Percentiles rank a stretch among this genome's conserved stretches.
Evolutionary conservation across 148 eudicot species (phyloP).

Genomic region (Camellia lanceoleosa): DNA sequence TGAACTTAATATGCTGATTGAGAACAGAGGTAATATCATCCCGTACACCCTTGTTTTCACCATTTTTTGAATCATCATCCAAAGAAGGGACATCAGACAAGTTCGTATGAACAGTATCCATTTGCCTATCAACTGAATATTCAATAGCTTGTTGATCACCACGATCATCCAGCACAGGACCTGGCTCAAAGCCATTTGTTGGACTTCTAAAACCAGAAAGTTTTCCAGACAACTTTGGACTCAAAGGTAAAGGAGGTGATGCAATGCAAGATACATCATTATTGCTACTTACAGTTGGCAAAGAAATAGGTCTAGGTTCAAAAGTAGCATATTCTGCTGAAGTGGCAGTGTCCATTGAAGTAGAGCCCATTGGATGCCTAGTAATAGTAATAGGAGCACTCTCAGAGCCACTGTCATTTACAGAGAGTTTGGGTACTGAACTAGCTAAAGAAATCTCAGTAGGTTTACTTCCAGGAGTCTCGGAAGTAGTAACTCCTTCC

Average conservation of each 20-base stretch:
- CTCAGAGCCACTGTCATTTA: slow-evolving; percentile 35
- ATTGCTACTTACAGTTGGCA: slow-evolving; percentile 41
- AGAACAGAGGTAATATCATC: slow-evolving; percentile 45
- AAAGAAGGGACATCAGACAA: slow-evolving; percentile 45
- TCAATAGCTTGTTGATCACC: slow-evolving; percentile 51
- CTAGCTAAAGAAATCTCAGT: slow-evolving; percentile 40
- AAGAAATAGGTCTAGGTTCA: slow-evolving; percentile 43
- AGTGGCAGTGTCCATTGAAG: slow-evolving; percentile 38
- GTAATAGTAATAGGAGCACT: slow-evolving; percentile 33
- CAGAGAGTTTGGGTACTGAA: slow-evolving; percentile 45
- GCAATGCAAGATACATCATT: slow-evolving; percentile 47
- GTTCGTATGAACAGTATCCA: slow-evolving; percentile 48
- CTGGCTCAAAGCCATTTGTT: slow-evolving; percentile 33
- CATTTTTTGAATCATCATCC: slow-evolving; percentile 36
- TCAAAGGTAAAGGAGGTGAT: slow-evolving; percentile 59
- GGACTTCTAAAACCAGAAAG: slow-evolving; percentile 45
- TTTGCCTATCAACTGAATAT: slow-evolving; percentile 65
- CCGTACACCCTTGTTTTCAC: slow-evolving; percentile 44
- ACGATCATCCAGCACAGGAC: slow-evolving; percentile 34
- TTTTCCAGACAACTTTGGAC: slow-evolving; percentile 67
- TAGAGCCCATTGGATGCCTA: slow-evolving; percentile 40
- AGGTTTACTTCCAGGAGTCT: slow-evolving; percentile 55
- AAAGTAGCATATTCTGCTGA: slow-evolving; percentile 35
- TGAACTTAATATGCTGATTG: slow-evolving; percentile 56
- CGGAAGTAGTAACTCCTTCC: slow-evolving; percentile 42